These are phyloP conservation scores for Magnaporthales sp. DNA, from an alignment of 2,329 filamentous ascomycete genomes.

Conservation along the genomic window DNA sequence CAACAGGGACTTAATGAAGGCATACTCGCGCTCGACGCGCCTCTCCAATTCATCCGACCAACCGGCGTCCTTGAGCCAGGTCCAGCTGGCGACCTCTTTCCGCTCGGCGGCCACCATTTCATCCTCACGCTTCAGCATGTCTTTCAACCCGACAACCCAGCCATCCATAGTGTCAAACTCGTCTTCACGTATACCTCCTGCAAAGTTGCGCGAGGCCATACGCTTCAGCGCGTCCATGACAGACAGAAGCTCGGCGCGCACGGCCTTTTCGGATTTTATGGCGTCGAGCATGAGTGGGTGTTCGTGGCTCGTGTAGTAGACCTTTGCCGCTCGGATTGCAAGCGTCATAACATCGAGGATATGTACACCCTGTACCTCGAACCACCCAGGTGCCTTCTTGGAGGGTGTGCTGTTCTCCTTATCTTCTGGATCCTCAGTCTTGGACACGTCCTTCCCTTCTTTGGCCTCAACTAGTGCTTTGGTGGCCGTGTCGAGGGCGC, in stretches of 20 bases:
- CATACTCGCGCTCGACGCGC: slow-evolving; percentile 69
- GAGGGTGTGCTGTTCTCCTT: slow-evolving; percentile 19
- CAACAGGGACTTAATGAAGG: slow-evolving; percentile 69
- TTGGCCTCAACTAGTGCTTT: slow-evolving; percentile 56
- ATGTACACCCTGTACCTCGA: slow-evolving; percentile 84
- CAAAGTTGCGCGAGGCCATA: slow-evolving; percentile 82
- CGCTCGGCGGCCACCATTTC: slow-evolving; percentile 65
- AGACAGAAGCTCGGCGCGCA: slow-evolving; percentile 73
- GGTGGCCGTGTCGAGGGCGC: slow-evolving; percentile 59
- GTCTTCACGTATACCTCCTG: slow-evolving; percentile 68
- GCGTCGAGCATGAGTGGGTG: slow-evolving; percentile 75
- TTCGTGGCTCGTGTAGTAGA: slow-evolving; percentile 93
- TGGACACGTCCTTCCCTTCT: slow-evolving; percentile 23
- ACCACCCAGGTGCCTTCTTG: slow-evolving; percentile 50
- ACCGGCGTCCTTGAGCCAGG: slow-evolving; percentile 66
- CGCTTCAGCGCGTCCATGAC: slow-evolving; percentile 88
- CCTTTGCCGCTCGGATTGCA: slow-evolving; percentile 90
- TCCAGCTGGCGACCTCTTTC: slow-evolving; percentile 64
- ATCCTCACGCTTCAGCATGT: slow-evolving; percentile 69
- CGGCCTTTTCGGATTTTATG: slow-evolving; percentile 79
- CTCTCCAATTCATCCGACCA: slow-evolving; percentile 52
- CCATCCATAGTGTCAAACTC: slow-evolving; percentile 67
- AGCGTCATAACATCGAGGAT: slow-evolving; percentile 88
- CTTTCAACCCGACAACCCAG: slow-evolving; percentile 74
- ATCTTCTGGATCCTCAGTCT: neutral